Percentiles rank a stretch among this genome's conserved stretches.
phyloP scores from a whole-genome alignment of 2,329 filamentous ascomycete species.

The Eurotiales sp. region DNA sequence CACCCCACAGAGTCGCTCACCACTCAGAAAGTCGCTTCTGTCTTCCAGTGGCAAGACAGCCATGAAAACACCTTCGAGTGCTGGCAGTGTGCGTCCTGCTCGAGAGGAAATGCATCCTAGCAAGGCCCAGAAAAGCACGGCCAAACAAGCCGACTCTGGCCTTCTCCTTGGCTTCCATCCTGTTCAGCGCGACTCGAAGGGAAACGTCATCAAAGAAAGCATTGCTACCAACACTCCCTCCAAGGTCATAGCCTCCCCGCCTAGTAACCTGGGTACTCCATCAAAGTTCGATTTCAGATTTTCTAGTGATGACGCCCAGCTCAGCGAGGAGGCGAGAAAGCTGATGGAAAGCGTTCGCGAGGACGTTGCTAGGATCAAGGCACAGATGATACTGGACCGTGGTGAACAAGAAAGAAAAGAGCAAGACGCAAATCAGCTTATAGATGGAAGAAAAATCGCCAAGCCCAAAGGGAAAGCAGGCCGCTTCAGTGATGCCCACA shows the following conservation, averaged over 20 bases:
- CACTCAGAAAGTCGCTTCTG: conserved; percentile 28
- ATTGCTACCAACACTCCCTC: conserved; percentile 38
- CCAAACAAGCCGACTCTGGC: conserved; percentile 72
- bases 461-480: conserved; percentile 72
- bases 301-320: conserved; percentile 38
- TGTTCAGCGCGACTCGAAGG: conserved; percentile 51
- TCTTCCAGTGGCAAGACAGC: conserved; percentile 24
- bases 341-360: conserved; percentile 66
- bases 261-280: conserved; percentile 39
- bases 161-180: conserved; percentile 78
- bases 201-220: conserved; percentile 30
- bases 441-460: conserved; percentile 66
- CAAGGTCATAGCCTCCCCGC: conserved; percentile 33
- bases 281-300: conserved; percentile 46
- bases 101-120: conserved; percentile 88
- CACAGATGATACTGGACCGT: conserved; percentile 60
- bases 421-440: conserved; percentile 39
- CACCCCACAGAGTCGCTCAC: conserved; percentile 18
- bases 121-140: conserved; percentile 70
- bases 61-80: conserved; percentile 44
- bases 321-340: conserved; percentile 51
- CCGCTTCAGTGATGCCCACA: conserved; percentile 81
- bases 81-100: conserved; percentile 65
- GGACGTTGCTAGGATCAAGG: conserved; percentile 68
- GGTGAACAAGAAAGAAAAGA: conserved; percentile 53